Evolutionary conservation across 108 stramenopile species (phyloP), one percentile per base, ranked within the genome.

Genomic region (Craspedostauros australis): DNA sequence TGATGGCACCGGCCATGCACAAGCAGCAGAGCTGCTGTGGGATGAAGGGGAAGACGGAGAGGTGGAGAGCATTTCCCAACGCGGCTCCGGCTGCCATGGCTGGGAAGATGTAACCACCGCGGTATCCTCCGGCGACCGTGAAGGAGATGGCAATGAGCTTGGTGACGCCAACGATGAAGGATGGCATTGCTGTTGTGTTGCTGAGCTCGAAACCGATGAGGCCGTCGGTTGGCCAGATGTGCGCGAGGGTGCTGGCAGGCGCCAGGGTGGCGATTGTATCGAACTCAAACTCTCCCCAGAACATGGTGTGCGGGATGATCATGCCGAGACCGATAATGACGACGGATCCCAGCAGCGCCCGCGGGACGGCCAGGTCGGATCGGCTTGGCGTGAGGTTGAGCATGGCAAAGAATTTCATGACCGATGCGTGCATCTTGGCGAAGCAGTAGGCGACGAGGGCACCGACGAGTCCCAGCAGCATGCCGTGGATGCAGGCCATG

Each of bases 281-380:
- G 31, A 83, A 65, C 50, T 83, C 81, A 31, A 50, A 66, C 46
- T 83, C 81, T 8, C 81, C 81, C 81, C 81, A 83, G 43, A 83
- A 83, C 56, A 77, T 54, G 9, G 76, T 78, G n/a, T 83, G 81
- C 4, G 81, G 81, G 5, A 78, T 38, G 1, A 83, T n/a, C 29
- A 83, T 44, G 8, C 71, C 77, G 22, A 76, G 24, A 0, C 46
- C 11, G 29, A 79, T 56, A 18, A 83, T 55, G 8, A 64, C 65
- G 0, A 47, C 15, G 1, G 61, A 66, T 8, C 81, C 81, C 25
- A 69, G 16, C 63, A 75, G 40, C 0, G 72, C 77, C 20, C 81
- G 57, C 7, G 72, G 57, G 21, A 77, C 59, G 12, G 81, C 76
- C 24, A 83, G 40, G n/a, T n/a, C n/a, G n/a, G n/a, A n/a, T n/a